phyloP scores from a whole-genome alignment of 2,329 filamentous ascomycete species.

The Alternaria angustiovoidea region DNA sequence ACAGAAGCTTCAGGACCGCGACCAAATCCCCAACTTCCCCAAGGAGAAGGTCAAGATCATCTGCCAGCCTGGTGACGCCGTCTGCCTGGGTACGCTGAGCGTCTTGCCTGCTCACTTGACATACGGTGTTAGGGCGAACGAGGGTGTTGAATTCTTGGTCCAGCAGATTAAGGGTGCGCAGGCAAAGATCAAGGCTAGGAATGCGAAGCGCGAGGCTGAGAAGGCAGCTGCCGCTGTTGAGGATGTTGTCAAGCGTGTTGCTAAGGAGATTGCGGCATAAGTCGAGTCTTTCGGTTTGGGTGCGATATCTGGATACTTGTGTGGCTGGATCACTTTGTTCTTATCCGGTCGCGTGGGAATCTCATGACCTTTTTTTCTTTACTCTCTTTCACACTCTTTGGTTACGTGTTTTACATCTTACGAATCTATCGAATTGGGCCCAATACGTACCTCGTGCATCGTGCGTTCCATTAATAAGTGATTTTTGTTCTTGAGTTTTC shows the following conservation, averaged over 20 bases:
- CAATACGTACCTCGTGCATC: not conserved
- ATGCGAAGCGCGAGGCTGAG: constrained; percentile 34
- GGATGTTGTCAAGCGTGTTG: constrained; percentile 4
- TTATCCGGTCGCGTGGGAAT: not conserved
- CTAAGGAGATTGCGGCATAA: constrained; percentile 8
- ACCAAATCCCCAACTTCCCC: constrained; percentile 53
- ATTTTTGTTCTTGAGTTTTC: not conserved
- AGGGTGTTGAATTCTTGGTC: constrained; percentile 40
- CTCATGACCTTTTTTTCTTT: not conserved
- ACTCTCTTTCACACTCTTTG: not conserved
- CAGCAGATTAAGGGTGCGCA: constrained; percentile 37
- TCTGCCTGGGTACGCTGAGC: constrained; percentile 57
- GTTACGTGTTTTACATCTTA: constrained; percentile 1
- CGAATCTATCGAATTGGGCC: constrained; percentile 1
- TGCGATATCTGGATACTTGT: not conserved
- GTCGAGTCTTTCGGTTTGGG: not conserved
- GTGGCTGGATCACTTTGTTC: constrained; percentile 12
- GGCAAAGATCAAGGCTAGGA: constrained; percentile 40
- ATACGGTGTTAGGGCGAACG: constrained; percentile 38
- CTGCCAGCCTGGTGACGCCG: constrained; percentile 60
- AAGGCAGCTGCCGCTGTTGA: constrained; percentile 7
- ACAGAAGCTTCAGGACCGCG: constrained; percentile 51
- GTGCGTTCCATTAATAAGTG: not conserved
- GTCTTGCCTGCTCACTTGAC: constrained; percentile 43
- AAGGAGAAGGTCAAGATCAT: constrained; percentile 57